Percentiles rank a stretch among this genome's conserved stretches.
Conservation (phyloP, 139 green algal genomes). For the Closterium sp. region DNA sequence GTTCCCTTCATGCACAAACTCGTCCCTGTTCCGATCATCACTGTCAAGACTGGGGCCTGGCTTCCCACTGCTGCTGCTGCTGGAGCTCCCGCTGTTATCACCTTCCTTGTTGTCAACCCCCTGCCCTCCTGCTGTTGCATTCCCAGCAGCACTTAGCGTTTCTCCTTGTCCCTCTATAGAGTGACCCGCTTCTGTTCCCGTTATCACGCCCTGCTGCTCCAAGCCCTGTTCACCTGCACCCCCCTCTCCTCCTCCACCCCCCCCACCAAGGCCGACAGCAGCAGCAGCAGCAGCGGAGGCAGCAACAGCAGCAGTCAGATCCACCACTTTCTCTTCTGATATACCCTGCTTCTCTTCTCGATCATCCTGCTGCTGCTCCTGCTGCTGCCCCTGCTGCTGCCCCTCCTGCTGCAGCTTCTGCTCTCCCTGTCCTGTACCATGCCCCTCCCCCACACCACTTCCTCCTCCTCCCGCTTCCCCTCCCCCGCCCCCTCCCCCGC, state of each 20-base stretch:
- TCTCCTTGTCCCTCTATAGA: neutral
- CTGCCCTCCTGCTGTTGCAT: neutral
- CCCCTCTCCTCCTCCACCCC: neutral
- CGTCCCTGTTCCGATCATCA: constrained; percentile 17
- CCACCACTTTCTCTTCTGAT: neutral
- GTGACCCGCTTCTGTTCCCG: neutral
- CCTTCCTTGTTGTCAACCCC: neutral
- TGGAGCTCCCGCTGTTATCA: neutral
- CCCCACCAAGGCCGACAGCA: neutral
- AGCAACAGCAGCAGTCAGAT: neutral
- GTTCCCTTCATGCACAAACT: constrained; percentile 25
- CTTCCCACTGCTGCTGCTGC: neutral
- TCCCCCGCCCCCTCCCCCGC: neutral
- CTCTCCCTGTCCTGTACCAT: neutral
- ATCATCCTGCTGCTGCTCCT: neutral
- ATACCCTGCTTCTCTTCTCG: neutral
- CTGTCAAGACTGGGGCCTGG: neutral
- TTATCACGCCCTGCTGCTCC: neutral
- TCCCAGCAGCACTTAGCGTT: neutral
- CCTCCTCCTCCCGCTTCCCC: neutral
- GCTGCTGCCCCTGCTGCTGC: neutral
- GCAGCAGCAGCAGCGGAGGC: neutral
- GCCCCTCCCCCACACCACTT: neutral
- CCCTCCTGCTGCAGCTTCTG: neutral
- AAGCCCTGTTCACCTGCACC: neutral